Evolutionary conservation across 371 early-diverging fungal genomes (phyloP).

Genomic region (Syncephalastrum racemosum): DNA sequence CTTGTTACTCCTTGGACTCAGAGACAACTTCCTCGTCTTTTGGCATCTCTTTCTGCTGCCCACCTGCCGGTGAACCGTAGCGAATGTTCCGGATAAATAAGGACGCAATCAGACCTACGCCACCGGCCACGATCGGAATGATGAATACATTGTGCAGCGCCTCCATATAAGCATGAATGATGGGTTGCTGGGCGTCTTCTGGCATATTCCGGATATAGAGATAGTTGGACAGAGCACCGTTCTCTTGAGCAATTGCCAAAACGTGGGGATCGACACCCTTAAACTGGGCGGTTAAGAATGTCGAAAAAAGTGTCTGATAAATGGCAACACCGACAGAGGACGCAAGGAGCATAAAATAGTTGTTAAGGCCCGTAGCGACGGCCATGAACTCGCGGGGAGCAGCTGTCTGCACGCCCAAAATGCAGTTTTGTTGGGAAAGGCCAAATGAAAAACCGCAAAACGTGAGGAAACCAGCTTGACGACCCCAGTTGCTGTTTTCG

Average conservation of each 20-base stretch:
- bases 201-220: conserved; percentile 36
- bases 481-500: conserved; percentile 33
- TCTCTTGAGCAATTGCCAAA: conserved; percentile 21
- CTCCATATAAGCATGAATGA: conserved; percentile 57
- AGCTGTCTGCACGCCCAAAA: conserved; percentile 59
- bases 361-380: conserved; percentile 56
- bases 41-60: background rate
- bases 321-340: conserved; percentile 42
- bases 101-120: conserved; percentile 47
- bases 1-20: too few species aligned
- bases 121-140: conserved; percentile 57
- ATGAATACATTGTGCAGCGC: conserved; percentile 62
- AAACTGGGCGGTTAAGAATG: conserved; percentile 23
- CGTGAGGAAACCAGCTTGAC: conserved; percentile 42
- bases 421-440: conserved; percentile 60
- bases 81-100: conserved; percentile 44
- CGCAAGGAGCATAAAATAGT: conserved; percentile 44
- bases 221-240: conserved; percentile 37
- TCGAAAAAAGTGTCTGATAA: conserved; percentile 32
- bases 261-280: conserved; percentile 17
- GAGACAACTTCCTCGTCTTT: too few species aligned
- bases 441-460: conserved; percentile 60
- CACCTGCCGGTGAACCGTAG: conserved; percentile 17
- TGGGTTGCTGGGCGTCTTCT: conserved; percentile 26
- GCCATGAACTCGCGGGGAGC: conserved; percentile 58